A percentile compares a stretch with the other conserved stretches of the same genome.
These are phyloP conservation scores for Leccinum pachyderme DNA, from an alignment of 1,284 basidiomycete species.

Conservation along the genomic window DNA sequence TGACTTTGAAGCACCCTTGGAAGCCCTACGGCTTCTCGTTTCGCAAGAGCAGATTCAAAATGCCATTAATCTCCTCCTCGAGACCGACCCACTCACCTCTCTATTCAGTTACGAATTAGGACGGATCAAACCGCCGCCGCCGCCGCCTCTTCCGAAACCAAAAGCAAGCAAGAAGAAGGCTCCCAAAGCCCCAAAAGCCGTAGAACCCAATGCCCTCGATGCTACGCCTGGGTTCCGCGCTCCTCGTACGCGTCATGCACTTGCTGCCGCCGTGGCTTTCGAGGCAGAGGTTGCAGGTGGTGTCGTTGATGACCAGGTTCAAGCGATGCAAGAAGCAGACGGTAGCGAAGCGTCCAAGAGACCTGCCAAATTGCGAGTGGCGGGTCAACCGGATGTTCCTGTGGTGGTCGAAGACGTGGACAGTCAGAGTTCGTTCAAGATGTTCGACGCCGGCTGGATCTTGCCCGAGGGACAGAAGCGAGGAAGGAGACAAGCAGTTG, in stretches of 20 bases:
- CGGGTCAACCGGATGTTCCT: constrained; percentile 41
- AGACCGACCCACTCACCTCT: constrained; percentile 59
- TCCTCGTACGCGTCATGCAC: constrained; percentile 44
- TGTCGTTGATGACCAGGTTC: constrained; percentile 3
- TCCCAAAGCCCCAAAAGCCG: constrained; percentile 29
- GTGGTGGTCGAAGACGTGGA: constrained; percentile 66
- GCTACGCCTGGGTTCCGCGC: constrained; percentile 44
- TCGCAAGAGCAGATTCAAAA: constrained; percentile 51
- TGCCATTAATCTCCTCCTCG: constrained; percentile 51
- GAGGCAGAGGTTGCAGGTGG: constrained; percentile 39
- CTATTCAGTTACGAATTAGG: constrained; percentile 69
- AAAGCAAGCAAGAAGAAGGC: constrained; percentile 36
- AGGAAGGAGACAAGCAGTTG: constrained; percentile 47
- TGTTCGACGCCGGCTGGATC: constrained; percentile 91
- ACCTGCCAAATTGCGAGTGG: constrained; percentile 13
- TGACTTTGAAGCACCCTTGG: constrained; percentile 69
- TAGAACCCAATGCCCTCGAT: constrained; percentile 34
- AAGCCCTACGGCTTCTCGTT: constrained; percentile 53
- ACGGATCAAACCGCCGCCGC: constrained; percentile 54
- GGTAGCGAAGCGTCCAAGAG: constrained; percentile 21
- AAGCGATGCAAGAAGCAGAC: constrained; percentile 8
- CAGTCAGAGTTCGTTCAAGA: constrained; percentile 70
- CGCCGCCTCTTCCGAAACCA: constrained; percentile 40
- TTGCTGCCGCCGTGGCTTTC: constrained; percentile 41
- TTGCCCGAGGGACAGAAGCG: constrained; percentile 71